These are phyloP conservation scores for Jatropha podagrica DNA, from an alignment of 441 rosid genomes.

Conservation along the genomic window DNA sequence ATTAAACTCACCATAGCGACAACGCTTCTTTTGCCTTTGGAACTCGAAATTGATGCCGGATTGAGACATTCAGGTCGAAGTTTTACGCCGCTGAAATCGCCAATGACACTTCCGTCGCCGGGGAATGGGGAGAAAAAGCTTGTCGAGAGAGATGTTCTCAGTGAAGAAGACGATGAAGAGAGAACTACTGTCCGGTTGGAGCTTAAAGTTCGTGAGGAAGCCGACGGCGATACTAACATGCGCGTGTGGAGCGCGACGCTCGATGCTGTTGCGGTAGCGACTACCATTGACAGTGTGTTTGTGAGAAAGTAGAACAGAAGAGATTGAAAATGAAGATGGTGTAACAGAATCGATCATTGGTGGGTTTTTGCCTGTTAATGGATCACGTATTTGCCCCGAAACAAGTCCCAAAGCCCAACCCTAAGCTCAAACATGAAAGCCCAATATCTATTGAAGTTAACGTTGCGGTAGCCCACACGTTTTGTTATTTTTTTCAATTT, in stretches of 20 bases:
- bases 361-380: conserved; percentile 1
- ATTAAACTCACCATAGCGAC: conserved; percentile 55
- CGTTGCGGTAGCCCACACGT: too few relatives aligned
- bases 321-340: background rate
- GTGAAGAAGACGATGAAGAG: conserved; percentile 28
- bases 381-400: background rate
- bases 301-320: background rate
- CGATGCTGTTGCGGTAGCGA: conserved; percentile 57
- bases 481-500: too few relatives aligned
- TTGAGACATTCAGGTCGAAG: conserved; percentile 49
- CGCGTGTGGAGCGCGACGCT: conserved; percentile 46
- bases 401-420: background rate
- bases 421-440: background rate
- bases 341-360: background rate
- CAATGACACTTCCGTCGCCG: conserved; percentile 42
- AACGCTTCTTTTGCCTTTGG: conserved; percentile 63
- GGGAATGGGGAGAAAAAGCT: conserved; percentile 42
- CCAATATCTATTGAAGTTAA: background rate
- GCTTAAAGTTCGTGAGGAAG: conserved; percentile 31
- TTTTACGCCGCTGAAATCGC: conserved; percentile 54
- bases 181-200: conserved; percentile 19
- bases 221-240: conserved; percentile 30
- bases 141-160: conserved; percentile 48
- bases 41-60: conserved; percentile 44
- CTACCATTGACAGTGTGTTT: conserved; percentile 45